These are phyloP conservation scores for Penicillium sp. DNA, from an alignment of 2,329 filamentous ascomycete genomes.

Conservation along the genomic window DNA sequence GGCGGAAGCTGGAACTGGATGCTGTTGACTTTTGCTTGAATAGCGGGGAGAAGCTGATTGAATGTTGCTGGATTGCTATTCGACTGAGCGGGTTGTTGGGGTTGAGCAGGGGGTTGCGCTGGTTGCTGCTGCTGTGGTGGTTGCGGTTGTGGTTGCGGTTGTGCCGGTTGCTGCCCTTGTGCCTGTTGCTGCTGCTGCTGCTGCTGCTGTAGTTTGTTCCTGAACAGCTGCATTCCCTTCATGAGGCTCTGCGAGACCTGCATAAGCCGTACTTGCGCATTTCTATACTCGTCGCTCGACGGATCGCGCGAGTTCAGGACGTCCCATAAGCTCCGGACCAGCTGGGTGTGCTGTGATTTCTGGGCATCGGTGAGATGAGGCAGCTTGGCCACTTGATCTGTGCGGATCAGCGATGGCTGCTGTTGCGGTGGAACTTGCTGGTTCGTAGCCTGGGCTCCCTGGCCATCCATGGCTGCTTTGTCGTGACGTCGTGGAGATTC, in stretches of 20 bases:
- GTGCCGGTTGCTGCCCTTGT: conserved; percentile 15
- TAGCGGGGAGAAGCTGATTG: conserved; percentile 41
- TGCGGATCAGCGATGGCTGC: conserved; percentile 47
- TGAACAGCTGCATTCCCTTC: conserved; percentile 48
- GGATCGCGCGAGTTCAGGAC: conserved; percentile 47
- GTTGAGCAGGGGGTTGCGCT: conserved; percentile 25
- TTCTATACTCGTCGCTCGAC: conserved; percentile 48
- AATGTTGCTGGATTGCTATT: conserved; percentile 38
- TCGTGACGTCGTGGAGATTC: not conserved
- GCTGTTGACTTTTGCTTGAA: conserved; percentile 44
- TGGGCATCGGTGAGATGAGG: conserved; percentile 52
- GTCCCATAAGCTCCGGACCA: conserved; percentile 54
- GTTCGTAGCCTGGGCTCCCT: conserved; percentile 23
- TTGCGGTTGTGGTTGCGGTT: conserved; percentile 22
- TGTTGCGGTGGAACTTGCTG: conserved; percentile 33
- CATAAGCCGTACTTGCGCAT: conserved; percentile 49
- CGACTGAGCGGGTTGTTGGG: conserved; percentile 23
- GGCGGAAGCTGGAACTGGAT: conserved; percentile 44
- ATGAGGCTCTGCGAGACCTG: conserved; percentile 51
- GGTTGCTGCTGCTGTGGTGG: conserved; percentile 29
- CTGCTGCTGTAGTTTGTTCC: conserved; percentile 36
- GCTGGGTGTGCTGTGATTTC: conserved; percentile 53
- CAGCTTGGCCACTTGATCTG: conserved; percentile 51
- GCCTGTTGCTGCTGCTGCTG: conserved; percentile 26
- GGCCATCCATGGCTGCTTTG: conserved; percentile 29